Base-by-base conservation (phyloP, 441 rosid species). In the Populus trichocarpa region DNA sequence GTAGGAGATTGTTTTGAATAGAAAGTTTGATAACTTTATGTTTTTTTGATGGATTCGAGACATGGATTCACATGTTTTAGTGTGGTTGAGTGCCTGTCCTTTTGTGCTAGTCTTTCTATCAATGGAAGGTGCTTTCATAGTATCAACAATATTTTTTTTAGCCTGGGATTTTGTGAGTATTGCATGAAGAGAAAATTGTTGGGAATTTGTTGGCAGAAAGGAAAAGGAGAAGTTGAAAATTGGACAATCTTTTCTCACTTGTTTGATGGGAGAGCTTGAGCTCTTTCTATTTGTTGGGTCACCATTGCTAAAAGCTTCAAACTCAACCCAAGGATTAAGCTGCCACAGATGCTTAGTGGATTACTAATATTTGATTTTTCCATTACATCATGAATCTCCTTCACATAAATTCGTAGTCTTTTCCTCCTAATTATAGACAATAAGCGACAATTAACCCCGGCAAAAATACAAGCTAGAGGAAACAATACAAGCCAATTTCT, bases 391-490 rank as follows among this genome's bases (percentile, higher is more conserved):
- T 30, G 22, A 65, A 23, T 65, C 12, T 8, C 68, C 33, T 2
- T 65, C 25, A 10, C 26, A 23, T 32, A 67, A 18, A 32, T 30
- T 30, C 32, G 32, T 30, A 30, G 25, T 25, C 25, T 25, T 25
- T 25, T 25, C 25, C 25, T 25, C 25, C 70, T 5, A 20, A 30
- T 8, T 25, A 4, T 67, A 25, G 25, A 25, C 94, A 77, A 91
- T 94, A 63, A 91, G 94, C 96, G 93, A 94, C 73, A 94, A 81
- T 93, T 93, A 92, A 84, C 92, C 8, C 98, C 94, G 11, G 87
- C 84, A 72, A 92, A 91, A 77, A 92, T 82, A 6, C 98, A 94
- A 38, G 86, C 93, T 42, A 92, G 2, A n/a, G 91, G 87, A 77
- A 89, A 93, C 81, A 92, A 64, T 7, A 89, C 90, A 72, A 92